phyloP scores from a whole-genome alignment of 768 basidiomycete species.

The Tulasnella sp. region DNA sequence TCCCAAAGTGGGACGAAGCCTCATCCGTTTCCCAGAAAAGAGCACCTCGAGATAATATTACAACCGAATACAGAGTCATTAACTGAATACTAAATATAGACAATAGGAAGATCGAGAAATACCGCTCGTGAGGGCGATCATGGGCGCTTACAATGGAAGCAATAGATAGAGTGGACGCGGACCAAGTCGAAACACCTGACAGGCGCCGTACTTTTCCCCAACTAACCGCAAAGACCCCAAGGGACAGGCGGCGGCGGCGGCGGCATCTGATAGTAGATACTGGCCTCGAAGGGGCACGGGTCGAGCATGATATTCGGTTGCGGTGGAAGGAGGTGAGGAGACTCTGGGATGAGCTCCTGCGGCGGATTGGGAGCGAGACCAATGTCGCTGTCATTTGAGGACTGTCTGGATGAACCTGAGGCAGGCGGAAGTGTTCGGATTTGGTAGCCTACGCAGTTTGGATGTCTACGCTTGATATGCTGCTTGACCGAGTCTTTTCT shows the following conservation, averaged over 20 bases:
- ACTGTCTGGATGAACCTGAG: neutral
- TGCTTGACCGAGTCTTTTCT: slow-evolving; percentile 2
- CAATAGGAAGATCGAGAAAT: neutral
- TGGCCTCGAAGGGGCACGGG: neutral
- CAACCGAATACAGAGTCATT: neutral
- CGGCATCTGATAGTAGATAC: neutral
- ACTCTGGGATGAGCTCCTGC: neutral
- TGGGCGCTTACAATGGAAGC: neutral
- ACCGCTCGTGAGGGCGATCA: neutral
- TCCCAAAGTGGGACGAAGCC: neutral
- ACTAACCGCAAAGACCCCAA: neutral
- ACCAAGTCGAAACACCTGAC: neutral
- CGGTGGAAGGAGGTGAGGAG: neutral
- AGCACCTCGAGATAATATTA: neutral
- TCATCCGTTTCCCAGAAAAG: neutral
- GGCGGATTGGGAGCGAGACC: neutral
- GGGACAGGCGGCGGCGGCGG: neutral
- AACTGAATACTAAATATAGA: neutral
- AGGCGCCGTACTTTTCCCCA: neutral
- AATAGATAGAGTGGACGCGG: neutral
- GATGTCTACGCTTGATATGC: neutral
- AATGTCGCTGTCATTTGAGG: neutral
- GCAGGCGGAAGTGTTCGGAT: neutral
- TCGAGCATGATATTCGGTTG: neutral
- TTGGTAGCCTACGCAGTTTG: neutral